These are phyloP conservation scores for Xeromyces bisporus DNA, from an alignment of 495 filamentous ascomycete genomes.

Conservation along the genomic window DNA sequence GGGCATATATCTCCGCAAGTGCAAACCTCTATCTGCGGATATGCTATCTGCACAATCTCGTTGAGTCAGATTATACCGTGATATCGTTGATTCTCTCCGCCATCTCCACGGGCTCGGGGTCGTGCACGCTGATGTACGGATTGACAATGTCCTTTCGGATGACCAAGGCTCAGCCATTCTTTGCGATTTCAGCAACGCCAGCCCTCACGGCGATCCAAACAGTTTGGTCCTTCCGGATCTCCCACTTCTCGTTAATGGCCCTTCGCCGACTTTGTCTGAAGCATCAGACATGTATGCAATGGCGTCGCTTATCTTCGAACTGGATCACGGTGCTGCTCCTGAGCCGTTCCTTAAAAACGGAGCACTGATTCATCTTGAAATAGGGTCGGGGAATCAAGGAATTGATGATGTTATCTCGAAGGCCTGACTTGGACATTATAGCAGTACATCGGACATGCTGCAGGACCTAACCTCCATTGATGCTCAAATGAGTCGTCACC, in stretches of 20 bases:
- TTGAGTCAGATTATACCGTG: slow-evolving; percentile 6
- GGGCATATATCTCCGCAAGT: slow-evolving; percentile 10
- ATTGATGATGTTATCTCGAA: slow-evolving; percentile 8
- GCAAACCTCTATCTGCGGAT: slow-evolving; percentile 5
- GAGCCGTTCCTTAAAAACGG: slow-evolving; percentile 7
- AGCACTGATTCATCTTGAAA: slow-evolving; percentile 7
- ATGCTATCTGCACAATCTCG: slow-evolving; percentile 3
- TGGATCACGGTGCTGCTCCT: slow-evolving; percentile 10
- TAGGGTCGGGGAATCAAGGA: slow-evolving; percentile 6
- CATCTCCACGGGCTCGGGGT: slow-evolving; percentile 8
- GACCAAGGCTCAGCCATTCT: slow-evolving; percentile 6
- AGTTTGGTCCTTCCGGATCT: slow-evolving; percentile 7
- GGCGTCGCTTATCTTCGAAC: slow-evolving; percentile 10
- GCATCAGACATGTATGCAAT: slow-evolving; percentile 13
- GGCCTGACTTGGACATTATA: slow-evolving; percentile 12
- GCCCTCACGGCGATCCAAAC: slow-evolving; percentile 10
- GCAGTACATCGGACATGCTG: slow-evolving; percentile 10
- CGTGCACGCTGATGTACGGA: slow-evolving; percentile 7
- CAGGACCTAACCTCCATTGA: slow-evolving; percentile 4
- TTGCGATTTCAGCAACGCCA: slow-evolving; percentile 11
- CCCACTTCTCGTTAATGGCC: slow-evolving; percentile 10
- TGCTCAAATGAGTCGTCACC: slow-evolving; percentile 1
- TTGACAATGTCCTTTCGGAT: slow-evolving; percentile 11
- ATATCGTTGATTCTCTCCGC: slow-evolving; percentile 7
- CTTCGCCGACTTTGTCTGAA: slow-evolving; percentile 7